Conservation (phyloP, 352 stramenopile species). For the Thraustochytrium striatum region DNA sequence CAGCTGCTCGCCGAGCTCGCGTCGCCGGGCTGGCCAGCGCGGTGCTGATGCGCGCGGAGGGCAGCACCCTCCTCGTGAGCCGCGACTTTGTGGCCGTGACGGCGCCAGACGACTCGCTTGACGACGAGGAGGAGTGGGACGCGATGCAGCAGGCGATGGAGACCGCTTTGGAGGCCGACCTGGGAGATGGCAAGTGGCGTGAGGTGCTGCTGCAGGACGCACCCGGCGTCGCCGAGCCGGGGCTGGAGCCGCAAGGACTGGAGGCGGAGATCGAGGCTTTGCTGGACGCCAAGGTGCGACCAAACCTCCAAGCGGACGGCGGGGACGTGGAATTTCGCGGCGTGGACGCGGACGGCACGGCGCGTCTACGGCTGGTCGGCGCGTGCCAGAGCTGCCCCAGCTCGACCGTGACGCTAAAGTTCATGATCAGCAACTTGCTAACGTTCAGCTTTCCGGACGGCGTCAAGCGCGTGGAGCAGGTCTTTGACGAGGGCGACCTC, state of each 20-base stretch:
- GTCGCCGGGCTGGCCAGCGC: too few species aligned
- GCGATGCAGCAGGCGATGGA: background rate
- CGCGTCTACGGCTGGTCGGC: constrained; percentile 44
- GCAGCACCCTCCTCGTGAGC: too few species aligned
- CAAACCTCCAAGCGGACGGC: constrained; percentile 38
- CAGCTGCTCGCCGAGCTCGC: too few species aligned
- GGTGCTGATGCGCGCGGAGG: too few species aligned
- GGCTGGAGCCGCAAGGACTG: background rate
- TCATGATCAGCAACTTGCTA: constrained; percentile 42
- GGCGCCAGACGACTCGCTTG: background rate
- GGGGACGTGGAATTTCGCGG: constrained; percentile 46
- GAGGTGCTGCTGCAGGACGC: background rate
- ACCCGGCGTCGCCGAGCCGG: background rate
- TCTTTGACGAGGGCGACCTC: constrained; percentile 41
- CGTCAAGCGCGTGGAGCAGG: constrained; percentile 36
- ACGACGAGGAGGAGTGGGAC: constrained; percentile 29
- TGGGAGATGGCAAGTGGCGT: constrained; percentile 10
- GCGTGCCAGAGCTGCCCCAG: constrained; percentile 37
- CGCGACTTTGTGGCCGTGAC: constrained; percentile 37
- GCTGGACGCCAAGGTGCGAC: constrained; percentile 6
- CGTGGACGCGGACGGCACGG: constrained; percentile 15
- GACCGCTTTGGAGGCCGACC: background rate
- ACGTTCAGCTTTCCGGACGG: constrained; percentile 32
- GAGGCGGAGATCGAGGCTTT: constrained; percentile 9
- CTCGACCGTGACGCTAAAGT: constrained; percentile 41